These are phyloP conservation scores for Stagonosporopsis rhizophila DNA, from an alignment of 2,329 filamentous ascomycete genomes.

Conservation along the genomic window DNA sequence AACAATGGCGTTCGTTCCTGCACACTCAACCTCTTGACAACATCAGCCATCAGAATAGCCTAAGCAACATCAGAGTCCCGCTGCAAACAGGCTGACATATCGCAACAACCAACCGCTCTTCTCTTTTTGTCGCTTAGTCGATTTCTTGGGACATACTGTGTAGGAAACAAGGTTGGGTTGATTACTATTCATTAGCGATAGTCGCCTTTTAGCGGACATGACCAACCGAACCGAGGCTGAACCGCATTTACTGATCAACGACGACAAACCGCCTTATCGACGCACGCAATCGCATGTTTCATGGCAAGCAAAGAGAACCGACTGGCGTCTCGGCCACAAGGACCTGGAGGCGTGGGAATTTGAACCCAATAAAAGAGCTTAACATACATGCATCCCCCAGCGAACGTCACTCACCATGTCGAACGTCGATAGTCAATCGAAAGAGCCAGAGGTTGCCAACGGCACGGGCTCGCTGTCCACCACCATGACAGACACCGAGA, in stretches of 20 bases:
- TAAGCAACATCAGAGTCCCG: too few relatives aligned
- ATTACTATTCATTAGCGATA: slow-evolving; percentile 15
- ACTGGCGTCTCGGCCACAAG: neutral
- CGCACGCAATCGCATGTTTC: neutral
- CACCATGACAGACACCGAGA: slow-evolving; percentile 9
- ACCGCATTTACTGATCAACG: slow-evolving; percentile 10
- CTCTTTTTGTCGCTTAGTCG: neutral
- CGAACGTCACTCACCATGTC: neutral
- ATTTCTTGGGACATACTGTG: too few relatives aligned
- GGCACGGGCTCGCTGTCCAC: neutral
- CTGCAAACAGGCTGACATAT: neutral
- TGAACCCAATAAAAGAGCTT: too few relatives aligned
- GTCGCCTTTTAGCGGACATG: neutral
- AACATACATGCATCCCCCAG: neutral
- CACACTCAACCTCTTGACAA: neutral
- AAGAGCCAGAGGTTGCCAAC: neutral
- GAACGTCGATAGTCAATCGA: neutral
- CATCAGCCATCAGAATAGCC: neutral
- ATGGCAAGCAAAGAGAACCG: neutral
- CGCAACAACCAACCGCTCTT: neutral
- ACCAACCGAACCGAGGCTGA: neutral
- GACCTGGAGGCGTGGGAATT: too few relatives aligned
- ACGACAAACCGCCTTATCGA: neutral
- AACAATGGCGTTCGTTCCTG: neutral
- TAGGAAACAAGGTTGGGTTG: neutral